phyloP scores from a whole-genome alignment of 169 alveolate species.

The Babesia bigemina region DNA sequence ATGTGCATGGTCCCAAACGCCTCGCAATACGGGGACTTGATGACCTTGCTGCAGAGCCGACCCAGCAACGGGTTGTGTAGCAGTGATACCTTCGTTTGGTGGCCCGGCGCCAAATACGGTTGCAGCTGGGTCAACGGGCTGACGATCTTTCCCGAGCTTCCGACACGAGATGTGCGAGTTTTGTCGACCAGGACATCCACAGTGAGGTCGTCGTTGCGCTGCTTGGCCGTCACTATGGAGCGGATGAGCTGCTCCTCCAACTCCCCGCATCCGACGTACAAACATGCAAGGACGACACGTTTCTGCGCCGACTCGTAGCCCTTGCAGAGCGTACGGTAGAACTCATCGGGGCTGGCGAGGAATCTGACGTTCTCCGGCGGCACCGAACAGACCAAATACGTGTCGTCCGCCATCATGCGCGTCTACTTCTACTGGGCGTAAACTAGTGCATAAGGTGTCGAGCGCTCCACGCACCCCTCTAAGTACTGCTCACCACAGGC shows the following conservation, averaged over 20 bases:
- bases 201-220: conserved; percentile 45
- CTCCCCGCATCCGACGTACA: conserved; percentile 73
- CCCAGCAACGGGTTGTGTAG: conserved; percentile 77
- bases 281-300: conserved; percentile 71
- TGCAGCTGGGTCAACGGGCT: conserved; percentile 57
- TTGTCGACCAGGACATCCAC: conserved; percentile 74
- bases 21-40: conserved; percentile 73
- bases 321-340: conserved; percentile 64
- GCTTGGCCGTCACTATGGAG: conserved; percentile 51
- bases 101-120: conserved; percentile 41
- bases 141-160: conserved; percentile 35
- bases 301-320: conserved; percentile 58
- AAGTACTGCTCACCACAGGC: background rate
- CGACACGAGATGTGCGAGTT: conserved; percentile 60
- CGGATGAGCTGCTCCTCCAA: conserved; percentile 69
- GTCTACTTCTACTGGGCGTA: background rate
- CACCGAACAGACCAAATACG: conserved; percentile 65
- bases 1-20: conserved; percentile 79
- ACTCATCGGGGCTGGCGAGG: conserved; percentile 69
- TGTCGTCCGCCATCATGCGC: conserved; percentile 36
- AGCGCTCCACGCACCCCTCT: background rate
- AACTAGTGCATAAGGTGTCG: background rate
- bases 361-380: conserved; percentile 62
- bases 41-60: conserved; percentile 53
- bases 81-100: conserved; percentile 58